Evolutionary conservation across 1,284 basidiomycete genomes (phyloP), one percentile per base, ranked within the genome.

Genomic region (Abortiporus biennis): DNA sequence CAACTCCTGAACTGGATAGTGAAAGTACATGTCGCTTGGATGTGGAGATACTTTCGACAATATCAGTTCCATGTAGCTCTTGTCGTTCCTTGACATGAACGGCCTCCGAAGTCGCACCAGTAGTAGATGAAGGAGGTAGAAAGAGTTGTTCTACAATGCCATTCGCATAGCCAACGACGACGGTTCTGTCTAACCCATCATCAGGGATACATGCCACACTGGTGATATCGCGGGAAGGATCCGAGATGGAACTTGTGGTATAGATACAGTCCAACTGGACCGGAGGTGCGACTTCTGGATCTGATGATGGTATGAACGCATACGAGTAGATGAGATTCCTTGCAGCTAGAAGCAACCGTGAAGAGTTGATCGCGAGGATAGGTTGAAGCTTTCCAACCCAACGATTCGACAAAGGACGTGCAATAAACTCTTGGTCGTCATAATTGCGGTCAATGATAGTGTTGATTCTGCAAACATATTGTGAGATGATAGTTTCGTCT

Each of bases 371-470:
- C 12, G 79, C 74, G n/a, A 88, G 56, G 6, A 69, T 52, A 5
- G 85, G 78, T 43, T 76, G 78, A 4, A 73, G 61, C 53, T 74
- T 82, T 29, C 65, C 68, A 8, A 53, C 33, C 85, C 85, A 87
- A 13, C 75, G 69, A 25, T 65, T 66, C n/a, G 78, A 74, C 12
- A 88, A 66, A 1, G 85, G 85, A 3, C 81, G 74, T 2, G 84
- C 82, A 27, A 83, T 61, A 47, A 85, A 84, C 38, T 62, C 53
- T 35, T 59, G 55, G 12, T 52, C 54, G 2, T 63, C 49, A 85
- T 85, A 89, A 13, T 74, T 66, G 3, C 54, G 48, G 53, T 86
- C 81, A 1, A 72, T 59, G 5, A 78, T 55, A 15, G 61, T 58
- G 50, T 84, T 66, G 53, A 83, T 80, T 40, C 68, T 71, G 17